Percentiles rank a stretch among this genome's conserved stretches.
Conservation (phyloP, 768 basidiomycete species). For the Tylopilus cervinicoccineus region DNA sequence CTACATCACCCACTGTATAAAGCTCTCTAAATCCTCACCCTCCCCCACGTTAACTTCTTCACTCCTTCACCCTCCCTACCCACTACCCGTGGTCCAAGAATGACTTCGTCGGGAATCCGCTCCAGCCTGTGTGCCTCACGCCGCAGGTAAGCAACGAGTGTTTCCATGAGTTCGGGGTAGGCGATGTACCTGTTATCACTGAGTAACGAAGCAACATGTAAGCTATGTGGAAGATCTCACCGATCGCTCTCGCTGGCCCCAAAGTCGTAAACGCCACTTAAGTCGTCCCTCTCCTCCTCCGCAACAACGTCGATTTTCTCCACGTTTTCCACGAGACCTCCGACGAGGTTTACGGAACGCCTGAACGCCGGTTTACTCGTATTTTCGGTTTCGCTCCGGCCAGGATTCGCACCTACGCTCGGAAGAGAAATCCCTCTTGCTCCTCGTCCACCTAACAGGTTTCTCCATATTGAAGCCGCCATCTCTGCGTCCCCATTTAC, state of each 20-base stretch:
- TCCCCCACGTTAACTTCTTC: constrained; percentile 29
- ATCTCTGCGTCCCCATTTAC: constrained; percentile 76
- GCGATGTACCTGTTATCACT: constrained; percentile 56
- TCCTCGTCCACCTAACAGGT: constrained; percentile 82
- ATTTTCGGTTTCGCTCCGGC: constrained; percentile 8
- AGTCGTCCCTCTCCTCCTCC: constrained; percentile 61
- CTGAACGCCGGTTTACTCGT: constrained; percentile 36
- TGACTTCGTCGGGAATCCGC: constrained; percentile 38
- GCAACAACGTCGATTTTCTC: constrained; percentile 53
- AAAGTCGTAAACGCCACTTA: constrained; percentile 72
- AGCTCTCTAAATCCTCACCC: constrained; percentile 14
- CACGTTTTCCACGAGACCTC: constrained; percentile 59
- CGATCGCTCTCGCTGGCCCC: constrained; percentile 42
- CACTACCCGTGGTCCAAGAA: constrained; percentile 31
- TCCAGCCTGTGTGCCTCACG: constrained; percentile 72
- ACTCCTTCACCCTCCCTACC: constrained; percentile 33
- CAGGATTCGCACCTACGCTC: not conserved
- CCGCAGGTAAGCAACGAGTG: constrained; percentile 64
- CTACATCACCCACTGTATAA: not conserved
- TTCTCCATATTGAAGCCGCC: constrained; percentile 88
- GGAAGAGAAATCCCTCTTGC: constrained; percentile 59
- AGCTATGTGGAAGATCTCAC: constrained; percentile 11
- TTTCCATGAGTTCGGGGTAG: constrained; percentile 73
- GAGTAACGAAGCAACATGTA: not conserved
- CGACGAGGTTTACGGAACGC: constrained; percentile 67